Evolutionary conservation across 2,329 filamentous ascomycete species (phyloP), one percentile per base, ranked within the genome.

Genomic region (Aquanectria penicillioides): DNA sequence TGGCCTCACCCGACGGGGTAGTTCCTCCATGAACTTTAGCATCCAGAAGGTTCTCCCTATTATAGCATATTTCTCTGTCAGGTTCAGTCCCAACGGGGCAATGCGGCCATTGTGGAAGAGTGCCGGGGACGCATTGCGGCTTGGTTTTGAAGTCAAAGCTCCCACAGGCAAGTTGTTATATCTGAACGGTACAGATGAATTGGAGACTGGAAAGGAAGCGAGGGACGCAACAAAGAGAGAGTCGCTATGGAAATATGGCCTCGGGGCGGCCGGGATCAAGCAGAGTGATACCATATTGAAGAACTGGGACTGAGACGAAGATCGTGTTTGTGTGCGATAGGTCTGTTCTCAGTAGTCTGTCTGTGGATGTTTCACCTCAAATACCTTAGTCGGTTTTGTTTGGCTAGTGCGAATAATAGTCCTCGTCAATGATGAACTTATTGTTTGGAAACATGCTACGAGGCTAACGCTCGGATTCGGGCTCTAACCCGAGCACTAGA

Each of bases 121-220:
- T 28, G 76, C 74, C 4, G 62, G 43, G 6, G 73, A 78, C 61
- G 64, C 69, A 25, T 34, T 76, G 18, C 58, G 63, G 5, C 70
- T 75, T 18, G 71, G 69, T 38, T 75, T 77, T 47, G 67, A 74
- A 17, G 56, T 65, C 34, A 54, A 71, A 9, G 52, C 59, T 11
- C 62, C 69, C 23, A 63, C 52, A n/a, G 74, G 69, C 9, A 72
- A 71, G 53, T 53, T 61, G 17, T 38, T 75, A 22, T 77, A 78
- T 57, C 59, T 77, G 15, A 72, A 77, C 48, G 76, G 76, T 6
- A 68, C 66, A 29, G 71, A 73, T 6, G 65, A 68, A 47, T 13
- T 59, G 3, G 66, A 69, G 43, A 71, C 68, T 3, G 65, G 67
- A 12, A 65, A 62, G 15, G 76, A 76, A 38, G 67, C 72, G 2